These are phyloP conservation scores for Sarocladiaceae sp. DNA, from an alignment of 2,329 filamentous ascomycete species.

Conservation along the genomic window DNA sequence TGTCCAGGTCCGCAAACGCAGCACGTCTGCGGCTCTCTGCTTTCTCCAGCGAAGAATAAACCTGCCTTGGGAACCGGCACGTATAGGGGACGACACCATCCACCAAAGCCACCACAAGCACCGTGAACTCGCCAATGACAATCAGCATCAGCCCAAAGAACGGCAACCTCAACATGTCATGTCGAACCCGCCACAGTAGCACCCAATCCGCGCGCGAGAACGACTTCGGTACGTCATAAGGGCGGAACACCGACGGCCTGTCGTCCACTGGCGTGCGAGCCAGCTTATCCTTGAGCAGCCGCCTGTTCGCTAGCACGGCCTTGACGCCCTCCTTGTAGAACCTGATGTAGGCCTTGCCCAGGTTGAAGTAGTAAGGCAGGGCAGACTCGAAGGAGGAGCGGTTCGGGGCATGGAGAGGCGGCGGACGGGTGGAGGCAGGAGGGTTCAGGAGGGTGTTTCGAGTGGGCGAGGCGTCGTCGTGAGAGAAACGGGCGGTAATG, in stretches of 20 bases:
- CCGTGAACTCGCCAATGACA: conserved; percentile 80
- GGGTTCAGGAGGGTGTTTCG: conserved; percentile 52
- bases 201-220: conserved; percentile 63
- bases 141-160: conserved; percentile 70
- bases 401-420: conserved; percentile 57
- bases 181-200: conserved; percentile 58
- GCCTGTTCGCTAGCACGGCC: conserved; percentile 63
- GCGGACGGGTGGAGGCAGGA: conserved; percentile 65
- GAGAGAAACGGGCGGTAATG: neutral
- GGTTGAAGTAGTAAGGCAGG: conserved; percentile 44
- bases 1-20: conserved; percentile 40
- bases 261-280: conserved; percentile 47
- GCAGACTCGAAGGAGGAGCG: conserved; percentile 32
- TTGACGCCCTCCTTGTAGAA: conserved; percentile 88
- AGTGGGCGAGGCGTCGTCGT: conserved; percentile 14
- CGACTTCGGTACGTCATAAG: conserved; percentile 25
- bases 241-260: conserved; percentile 32
- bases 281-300: conserved; percentile 40
- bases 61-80: conserved; percentile 75
- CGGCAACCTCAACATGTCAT: conserved; percentile 73
- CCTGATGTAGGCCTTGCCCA: conserved; percentile 67
- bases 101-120: conserved; percentile 67
- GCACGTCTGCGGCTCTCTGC: conserved; percentile 44
- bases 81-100: conserved; percentile 68
- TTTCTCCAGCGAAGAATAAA: conserved; percentile 49